Base-by-base conservation (phyloP, 1,139 yeast species). In the Candida sp. region DNA sequence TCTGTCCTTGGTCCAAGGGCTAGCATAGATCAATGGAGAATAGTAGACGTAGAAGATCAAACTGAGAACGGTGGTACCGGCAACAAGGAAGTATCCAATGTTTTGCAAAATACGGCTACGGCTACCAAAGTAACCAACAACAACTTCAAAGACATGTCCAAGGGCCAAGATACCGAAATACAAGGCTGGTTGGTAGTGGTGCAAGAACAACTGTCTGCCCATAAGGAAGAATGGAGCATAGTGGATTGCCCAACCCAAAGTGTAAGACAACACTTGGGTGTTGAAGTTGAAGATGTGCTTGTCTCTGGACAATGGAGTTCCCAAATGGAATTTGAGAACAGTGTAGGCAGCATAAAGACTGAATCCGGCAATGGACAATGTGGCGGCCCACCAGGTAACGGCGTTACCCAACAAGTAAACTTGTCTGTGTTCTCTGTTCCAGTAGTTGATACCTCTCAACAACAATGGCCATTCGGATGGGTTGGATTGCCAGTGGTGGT, bases 131-230 rank as follows among this genome's bases (percentile, higher is more conserved):
- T 78, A 77, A 23, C 81, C 75, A 42, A 84, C 80, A 47, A 88
- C 56, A 50, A 91, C 75, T 65, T 94, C 97, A 60, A 92, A 80
- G 52, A 83, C 77, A 66, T 92, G 97, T 28, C 96, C 94, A 54
- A 94, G 73, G 0, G 93, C 92, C 58, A 94, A 78, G 50, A 93
- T 79, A 43, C 94, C 96, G 70, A 94, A 93, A 73, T 92, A 94
- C 48, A 90, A 84, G 3, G 97, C 88, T 50, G 97, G 97, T 59
- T 94, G 76, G 68, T 94, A 93, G 69, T 93, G 98, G 68, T 93
- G 98, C 62, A 94, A 77, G 76, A 93, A 93, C 70, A 94, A 75
- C 73, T 92, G 98, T 71, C 98, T 87, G 30, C 88, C 94, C 98
- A 93, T 93, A 55, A 94, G 76, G 77, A 84, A 93, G 52, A 94